Percentiles rank a stretch among this genome's conserved stretches.
phyloP scores from a whole-genome alignment of 805 yeast species.

The Saturnispora diversa region DNA sequence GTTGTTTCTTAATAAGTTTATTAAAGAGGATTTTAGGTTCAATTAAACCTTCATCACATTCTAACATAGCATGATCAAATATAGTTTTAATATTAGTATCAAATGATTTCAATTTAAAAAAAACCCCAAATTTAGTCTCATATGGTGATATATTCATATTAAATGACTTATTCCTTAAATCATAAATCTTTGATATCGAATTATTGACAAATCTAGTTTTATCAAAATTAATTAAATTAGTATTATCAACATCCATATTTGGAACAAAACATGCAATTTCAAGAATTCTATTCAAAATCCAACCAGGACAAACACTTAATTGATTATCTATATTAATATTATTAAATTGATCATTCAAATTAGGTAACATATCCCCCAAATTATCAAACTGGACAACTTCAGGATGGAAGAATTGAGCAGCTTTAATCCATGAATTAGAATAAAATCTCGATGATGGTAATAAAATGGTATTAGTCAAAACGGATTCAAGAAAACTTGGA shows the following conservation, averaged over 20 bases:
- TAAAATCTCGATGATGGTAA: slow-evolving; percentile 74
- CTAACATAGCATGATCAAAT: slow-evolving; percentile 28
- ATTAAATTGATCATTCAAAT: slow-evolving; percentile 6
- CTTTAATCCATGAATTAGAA: slow-evolving; percentile 60
- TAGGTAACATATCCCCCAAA: slow-evolving; percentile 19
- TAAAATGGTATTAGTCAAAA: slow-evolving; percentile 62
- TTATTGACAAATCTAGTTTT: slow-evolving; percentile 66
- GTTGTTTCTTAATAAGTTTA: slow-evolving; percentile 39
- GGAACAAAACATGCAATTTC: slow-evolving; percentile 75
- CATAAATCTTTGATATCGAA: slow-evolving; percentile 46
- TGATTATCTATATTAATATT: slow-evolving; percentile 14
- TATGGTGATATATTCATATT: slow-evolving; percentile 14
- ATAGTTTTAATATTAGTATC: slow-evolving; percentile 33
- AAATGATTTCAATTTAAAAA: slow-evolving; percentile 40
- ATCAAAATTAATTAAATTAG: slow-evolving; percentile 72
- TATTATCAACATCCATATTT: slow-evolving; percentile 59
- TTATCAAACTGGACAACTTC: slow-evolving; percentile 15
- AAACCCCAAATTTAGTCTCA: slow-evolving; percentile 43
- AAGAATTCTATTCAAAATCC: slow-evolving; percentile 75
- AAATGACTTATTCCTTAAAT: slow-evolving; percentile 34
- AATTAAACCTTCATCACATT: slow-evolving; percentile 31
- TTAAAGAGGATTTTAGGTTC: slow-evolving; percentile 34
- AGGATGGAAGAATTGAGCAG: slow-evolving; percentile 31
- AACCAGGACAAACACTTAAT: slow-evolving; percentile 84
- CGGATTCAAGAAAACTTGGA: slow-evolving; percentile 82